These are phyloP conservation scores for Neodidymelliopsis sp. DNA, from an alignment of 2,329 filamentous ascomycete genomes.

Conservation along the genomic window DNA sequence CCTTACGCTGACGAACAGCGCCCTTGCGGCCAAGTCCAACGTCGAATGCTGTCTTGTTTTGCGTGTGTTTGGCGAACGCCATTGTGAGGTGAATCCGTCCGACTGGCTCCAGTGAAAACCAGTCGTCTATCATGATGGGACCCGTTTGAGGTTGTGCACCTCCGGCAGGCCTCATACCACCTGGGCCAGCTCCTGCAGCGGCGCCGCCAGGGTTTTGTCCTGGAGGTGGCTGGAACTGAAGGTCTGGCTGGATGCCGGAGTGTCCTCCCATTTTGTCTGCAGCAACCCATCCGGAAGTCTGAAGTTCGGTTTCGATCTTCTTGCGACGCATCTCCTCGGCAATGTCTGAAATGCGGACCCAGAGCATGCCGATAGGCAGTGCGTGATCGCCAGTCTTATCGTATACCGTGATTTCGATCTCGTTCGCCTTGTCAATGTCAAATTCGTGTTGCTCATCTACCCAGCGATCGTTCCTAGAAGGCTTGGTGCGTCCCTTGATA, in stretches of 20 bases:
- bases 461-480: slow-evolving; percentile 88
- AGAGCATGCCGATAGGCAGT: slow-evolving; percentile 91
- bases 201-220: slow-evolving; percentile 51
- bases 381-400: slow-evolving; percentile 90
- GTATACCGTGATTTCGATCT: slow-evolving; percentile 97
- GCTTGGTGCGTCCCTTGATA: slow-evolving; percentile 85
- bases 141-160: slow-evolving; percentile 60
- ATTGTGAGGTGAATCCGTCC: slow-evolving; percentile 91
- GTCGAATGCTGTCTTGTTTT: slow-evolving; percentile 82
- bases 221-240: slow-evolving; percentile 62
- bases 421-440: slow-evolving; percentile 97
- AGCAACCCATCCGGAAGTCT: slow-evolving; percentile 94
- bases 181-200: slow-evolving; percentile 46
- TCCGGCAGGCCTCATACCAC: slow-evolving; percentile 50
- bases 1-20: slow-evolving; percentile 95
- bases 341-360: slow-evolving; percentile 96
- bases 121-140: slow-evolving; percentile 77
- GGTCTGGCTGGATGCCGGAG: slow-evolving; percentile 58
- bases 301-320: slow-evolving; percentile 95
- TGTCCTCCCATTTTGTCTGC: slow-evolving; percentile 88
- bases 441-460: slow-evolving; percentile 89
- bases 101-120: slow-evolving; percentile 96
- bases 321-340: slow-evolving; percentile 97
- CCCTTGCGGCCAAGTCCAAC: slow-evolving; percentile 92
- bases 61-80: slow-evolving; percentile 90